Evolutionary conservation across 192 early-diverging fungal genomes (phyloP), one percentile per base, ranked within the genome.

Genomic region (Umbelopsis ramanniana): DNA sequence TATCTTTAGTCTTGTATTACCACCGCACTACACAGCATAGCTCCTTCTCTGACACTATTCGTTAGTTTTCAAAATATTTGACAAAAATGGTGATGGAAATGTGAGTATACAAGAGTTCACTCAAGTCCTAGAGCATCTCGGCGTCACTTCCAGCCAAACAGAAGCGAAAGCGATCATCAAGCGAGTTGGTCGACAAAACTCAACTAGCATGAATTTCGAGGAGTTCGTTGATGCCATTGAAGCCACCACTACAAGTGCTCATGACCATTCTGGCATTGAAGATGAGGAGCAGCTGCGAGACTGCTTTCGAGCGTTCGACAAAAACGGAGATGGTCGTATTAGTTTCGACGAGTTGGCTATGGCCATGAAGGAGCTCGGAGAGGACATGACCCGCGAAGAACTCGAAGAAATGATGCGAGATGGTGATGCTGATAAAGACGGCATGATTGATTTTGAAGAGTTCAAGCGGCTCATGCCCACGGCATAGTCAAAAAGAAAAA

Each of bases 391-490:
- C 0, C 26, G 55, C 0, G 19, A 60, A 24, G 78, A 79, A 21
- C 37, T 79, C 21, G 40, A 75, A n/a, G 71, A 72, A 33, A 79
- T 79, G 78, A 79, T 79, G 70, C 23, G 55, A 0, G 78, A 79
- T 19, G 78, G 74, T 9, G 78, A 79, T 66, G 46, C 67, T 5
- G 75, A 79, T 21, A 72, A 70, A 15, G 78, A 79, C 67, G 78
- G 78, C 14, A 70, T 57, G 23, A 79, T 79, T 54, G 74, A 75
- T 33, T 79, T 73, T 75, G 78, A 79, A 22, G 78, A 79, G 38
- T 79, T 79, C 63, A 79, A 79, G 21, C 40, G 55, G 0, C 46
- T 78, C n/a, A 35, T 75, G 23, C 74, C 74, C 3, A 45, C 57
- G 29, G 57, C 63, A 66, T 72, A 63, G 48, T 12, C 8, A 37